Evolutionary conservation across 2,329 filamentous ascomycete species (phyloP).

Genomic region (Diaporthe longicolla): DNA sequence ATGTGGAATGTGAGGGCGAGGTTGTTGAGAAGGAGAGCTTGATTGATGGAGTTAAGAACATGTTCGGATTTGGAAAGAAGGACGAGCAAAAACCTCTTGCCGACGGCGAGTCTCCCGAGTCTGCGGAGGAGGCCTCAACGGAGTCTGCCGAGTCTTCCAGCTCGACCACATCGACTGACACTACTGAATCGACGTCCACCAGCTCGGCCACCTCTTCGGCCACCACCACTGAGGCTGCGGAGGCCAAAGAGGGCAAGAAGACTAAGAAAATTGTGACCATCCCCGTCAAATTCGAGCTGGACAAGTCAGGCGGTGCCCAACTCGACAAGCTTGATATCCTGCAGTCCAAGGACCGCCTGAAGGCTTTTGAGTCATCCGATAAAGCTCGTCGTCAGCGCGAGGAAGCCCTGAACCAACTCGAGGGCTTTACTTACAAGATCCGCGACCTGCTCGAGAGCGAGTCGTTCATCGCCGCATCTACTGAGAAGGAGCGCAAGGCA

Average conservation of each 20-base stretch:
- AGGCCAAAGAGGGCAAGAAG: slow-evolving; percentile 68
- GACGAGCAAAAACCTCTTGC: slow-evolving; percentile 85
- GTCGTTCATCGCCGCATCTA: slow-evolving; percentile 80
- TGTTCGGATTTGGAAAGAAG: slow-evolving; percentile 94
- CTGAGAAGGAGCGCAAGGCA: slow-evolving; percentile 73
- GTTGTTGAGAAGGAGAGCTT: slow-evolving; percentile 81
- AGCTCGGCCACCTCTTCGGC: slow-evolving; percentile 55
- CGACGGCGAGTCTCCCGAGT: slow-evolving; percentile 68
- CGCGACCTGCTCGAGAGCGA: slow-evolving; percentile 86
- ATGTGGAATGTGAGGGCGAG: slow-evolving; percentile 88
- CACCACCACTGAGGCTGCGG: slow-evolving; percentile 63
- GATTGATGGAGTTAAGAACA: slow-evolving; percentile 94
- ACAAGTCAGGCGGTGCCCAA: slow-evolving; percentile 64
- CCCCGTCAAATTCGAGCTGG: slow-evolving; percentile 63
- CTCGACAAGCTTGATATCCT: slow-evolving; percentile 64
- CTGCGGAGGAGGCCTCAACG: slow-evolving; percentile 56
- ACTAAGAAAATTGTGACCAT: slow-evolving; percentile 72
- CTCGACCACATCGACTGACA: slow-evolving; percentile 51
- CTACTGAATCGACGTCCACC: slow-evolving; percentile 51
- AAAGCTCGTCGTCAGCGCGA: slow-evolving; percentile 81
- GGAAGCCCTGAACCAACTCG: slow-evolving; percentile 92
- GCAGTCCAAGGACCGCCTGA: slow-evolving; percentile 77
- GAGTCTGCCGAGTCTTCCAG: slow-evolving; percentile 55
- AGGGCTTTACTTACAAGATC: slow-evolving; percentile 90
- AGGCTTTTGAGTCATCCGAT: slow-evolving; percentile 90